These are phyloP conservation scores for Naganishia kalamii DNA, from an alignment of 768 basidiomycete genomes.

Conservation along the genomic window DNA sequence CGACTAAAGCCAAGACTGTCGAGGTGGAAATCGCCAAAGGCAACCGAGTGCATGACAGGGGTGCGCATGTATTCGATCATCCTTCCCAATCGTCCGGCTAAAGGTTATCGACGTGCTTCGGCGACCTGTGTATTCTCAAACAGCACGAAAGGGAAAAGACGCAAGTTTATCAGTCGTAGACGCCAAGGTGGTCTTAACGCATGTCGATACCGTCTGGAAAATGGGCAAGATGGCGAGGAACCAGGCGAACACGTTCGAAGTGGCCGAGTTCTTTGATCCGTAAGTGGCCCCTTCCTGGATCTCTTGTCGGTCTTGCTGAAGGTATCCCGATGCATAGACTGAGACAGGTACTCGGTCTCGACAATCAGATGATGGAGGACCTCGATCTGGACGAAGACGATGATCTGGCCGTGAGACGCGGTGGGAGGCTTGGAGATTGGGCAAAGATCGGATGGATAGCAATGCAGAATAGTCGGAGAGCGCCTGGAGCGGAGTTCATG, in stretches of 20 bases:
- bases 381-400: slow-evolving; percentile 51
- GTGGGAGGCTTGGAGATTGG: slow-evolving; percentile 58
- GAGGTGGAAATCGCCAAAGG: not conserved
- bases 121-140: too few species aligned
- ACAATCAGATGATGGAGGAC: slow-evolving; percentile 36
- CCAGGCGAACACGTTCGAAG: slow-evolving; percentile 79
- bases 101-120: too few species aligned
- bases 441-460: slow-evolving; percentile 77
- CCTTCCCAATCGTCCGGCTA: too few species aligned
- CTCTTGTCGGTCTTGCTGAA: not conserved
- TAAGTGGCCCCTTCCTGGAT: slow-evolving; percentile 33
- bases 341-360: slow-evolving; percentile 30
- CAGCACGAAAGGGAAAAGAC: slow-evolving; percentile 46
- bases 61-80: too few species aligned
- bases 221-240: slow-evolving; percentile 89
- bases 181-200: slow-evolving; percentile 68
- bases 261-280: slow-evolving; percentile 70
- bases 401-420: slow-evolving; percentile 43
- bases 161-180: slow-evolving; percentile 87
- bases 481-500: slow-evolving; percentile 83
- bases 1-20: not conserved
- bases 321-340: slow-evolving; percentile 25
- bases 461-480: slow-evolving; percentile 69
- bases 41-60: not conserved
- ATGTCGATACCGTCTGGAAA: slow-evolving; percentile 70